A percentile compares a stretch with the other conserved stretches of the same genome.
Conservation (phyloP, 306 rosid genomes). For the Vigna radiata region DNA sequence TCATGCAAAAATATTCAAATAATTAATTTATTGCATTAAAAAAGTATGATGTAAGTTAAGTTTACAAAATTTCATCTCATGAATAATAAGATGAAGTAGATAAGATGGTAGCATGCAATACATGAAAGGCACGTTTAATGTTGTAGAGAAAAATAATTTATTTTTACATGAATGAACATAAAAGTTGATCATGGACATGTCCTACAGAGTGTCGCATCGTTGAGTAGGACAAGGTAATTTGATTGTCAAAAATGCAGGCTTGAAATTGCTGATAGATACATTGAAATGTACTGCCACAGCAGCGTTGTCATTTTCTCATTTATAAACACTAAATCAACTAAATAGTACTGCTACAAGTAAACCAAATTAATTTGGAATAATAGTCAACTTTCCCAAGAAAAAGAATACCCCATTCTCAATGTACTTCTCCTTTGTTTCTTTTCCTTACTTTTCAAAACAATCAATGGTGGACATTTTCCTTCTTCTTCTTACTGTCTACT, state of each 20-base stretch:
- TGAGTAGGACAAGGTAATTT: conserved; percentile 27
- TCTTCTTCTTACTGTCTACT: conserved; percentile 21
- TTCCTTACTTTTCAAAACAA: conserved; percentile 2
- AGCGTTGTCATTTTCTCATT: conserved; percentile 29
- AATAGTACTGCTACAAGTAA: conserved; percentile 31
- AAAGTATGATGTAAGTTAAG: not conserved
- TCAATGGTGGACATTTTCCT: not conserved
- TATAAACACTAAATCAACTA: conserved; percentile 33
- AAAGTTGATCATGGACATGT: not conserved
- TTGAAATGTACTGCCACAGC: conserved; percentile 7
- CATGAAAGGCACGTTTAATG: not conserved
- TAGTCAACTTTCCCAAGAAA: conserved; percentile 24
- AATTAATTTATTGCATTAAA: no score
- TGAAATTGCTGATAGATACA: conserved; percentile 24
- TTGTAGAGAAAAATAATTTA: not conserved
- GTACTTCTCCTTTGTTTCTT: conserved; percentile 20
- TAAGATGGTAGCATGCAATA: not conserved
- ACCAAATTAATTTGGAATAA: conserved; percentile 26
- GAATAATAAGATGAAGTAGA: not conserved
- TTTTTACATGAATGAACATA: not conserved
- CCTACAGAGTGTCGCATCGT: conserved; percentile 37
- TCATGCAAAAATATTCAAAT: not conserved
- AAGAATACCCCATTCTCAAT: not conserved
- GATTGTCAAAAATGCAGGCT: conserved; percentile 29
- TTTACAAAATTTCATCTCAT: not conserved